Conservation (phyloP, 179 eudicot genomes). For the Silene vulgaris region DNA sequence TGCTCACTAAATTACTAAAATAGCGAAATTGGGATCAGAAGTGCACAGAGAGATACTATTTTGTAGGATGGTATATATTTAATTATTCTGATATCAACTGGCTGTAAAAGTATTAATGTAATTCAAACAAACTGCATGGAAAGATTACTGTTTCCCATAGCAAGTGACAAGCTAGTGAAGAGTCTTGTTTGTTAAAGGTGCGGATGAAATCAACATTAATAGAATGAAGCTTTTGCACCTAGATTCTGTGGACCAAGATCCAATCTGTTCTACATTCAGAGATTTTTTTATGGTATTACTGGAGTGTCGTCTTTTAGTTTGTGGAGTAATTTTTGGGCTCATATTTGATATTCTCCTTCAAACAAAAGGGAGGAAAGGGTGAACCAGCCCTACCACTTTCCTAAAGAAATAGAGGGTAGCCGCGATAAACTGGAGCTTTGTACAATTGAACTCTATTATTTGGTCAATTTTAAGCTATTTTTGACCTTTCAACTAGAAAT, state of each 20-base stretch:
- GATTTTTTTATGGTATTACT: not conserved
- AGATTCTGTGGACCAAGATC: not conserved
- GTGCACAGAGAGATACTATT: not conserved
- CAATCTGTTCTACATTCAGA: not conserved
- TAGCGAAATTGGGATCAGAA: not conserved
- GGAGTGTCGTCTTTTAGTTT: not conserved
- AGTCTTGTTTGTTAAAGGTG: not conserved
- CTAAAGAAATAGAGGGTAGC: not conserved
- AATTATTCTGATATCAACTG: not conserved
- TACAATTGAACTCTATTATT: not conserved
- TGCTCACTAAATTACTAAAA: not conserved
- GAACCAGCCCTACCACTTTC: not conserved
- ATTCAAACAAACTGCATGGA: not conserved
- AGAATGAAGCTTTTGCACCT: not conserved
- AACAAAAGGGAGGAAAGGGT: no score
- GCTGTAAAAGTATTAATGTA: constrained; percentile 1
- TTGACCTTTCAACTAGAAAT: not conserved
- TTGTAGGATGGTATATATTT: not conserved
- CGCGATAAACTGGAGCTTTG: not conserved
- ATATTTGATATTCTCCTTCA: no score
- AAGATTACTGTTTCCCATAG: not conserved
- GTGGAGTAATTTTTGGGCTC: no score
- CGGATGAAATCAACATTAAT: not conserved
- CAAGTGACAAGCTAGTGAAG: not conserved
- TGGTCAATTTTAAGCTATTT: not conserved